Conservation (phyloP, 2,329 filamentous ascomycete genomes). For the Sporothrix luriei region DNA sequence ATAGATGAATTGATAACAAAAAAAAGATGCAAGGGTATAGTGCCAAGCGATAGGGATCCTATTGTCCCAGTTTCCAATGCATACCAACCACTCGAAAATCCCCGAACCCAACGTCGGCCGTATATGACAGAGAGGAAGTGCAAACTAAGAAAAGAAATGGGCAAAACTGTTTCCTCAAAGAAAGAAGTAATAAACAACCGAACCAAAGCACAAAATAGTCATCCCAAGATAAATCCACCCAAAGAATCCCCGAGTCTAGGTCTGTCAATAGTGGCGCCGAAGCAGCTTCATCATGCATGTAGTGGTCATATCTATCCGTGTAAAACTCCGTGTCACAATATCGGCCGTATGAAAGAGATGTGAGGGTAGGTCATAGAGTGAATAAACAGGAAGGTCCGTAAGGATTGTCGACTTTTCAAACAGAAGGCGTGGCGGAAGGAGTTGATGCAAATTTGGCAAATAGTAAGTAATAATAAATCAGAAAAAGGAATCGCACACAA, state of each 20-base stretch:
- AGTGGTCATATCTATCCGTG: constrained; percentile 2
- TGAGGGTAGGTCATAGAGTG: neutral
- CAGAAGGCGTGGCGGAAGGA: too few relatives aligned
- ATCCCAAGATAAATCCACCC: neutral
- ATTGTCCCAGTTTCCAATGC: too few relatives aligned
- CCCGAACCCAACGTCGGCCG: too few relatives aligned
- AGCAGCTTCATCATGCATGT: neutral
- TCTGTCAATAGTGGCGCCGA: neutral
- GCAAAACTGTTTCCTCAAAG: too few relatives aligned
- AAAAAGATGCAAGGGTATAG: too few relatives aligned
- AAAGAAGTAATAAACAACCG: neutral
- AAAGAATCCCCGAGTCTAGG: neutral
- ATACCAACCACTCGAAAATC: too few relatives aligned
- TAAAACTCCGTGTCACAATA: neutral
- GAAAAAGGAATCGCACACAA: too few relatives aligned
- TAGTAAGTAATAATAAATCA: neutral
- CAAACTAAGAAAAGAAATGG: too few relatives aligned
- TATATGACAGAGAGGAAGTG: too few relatives aligned
- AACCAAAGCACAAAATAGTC: neutral
- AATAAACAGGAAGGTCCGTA: neutral
- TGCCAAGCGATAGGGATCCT: too few relatives aligned
- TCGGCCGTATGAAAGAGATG: neutral
- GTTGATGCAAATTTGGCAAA: neutral
- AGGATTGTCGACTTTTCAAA: neutral
- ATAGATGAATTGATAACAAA: too few relatives aligned